These are phyloP conservation scores for Echinochloa phyllopogon DNA, from an alignment of 176 grass and related monocot species.

Conservation along the genomic window DNA sequence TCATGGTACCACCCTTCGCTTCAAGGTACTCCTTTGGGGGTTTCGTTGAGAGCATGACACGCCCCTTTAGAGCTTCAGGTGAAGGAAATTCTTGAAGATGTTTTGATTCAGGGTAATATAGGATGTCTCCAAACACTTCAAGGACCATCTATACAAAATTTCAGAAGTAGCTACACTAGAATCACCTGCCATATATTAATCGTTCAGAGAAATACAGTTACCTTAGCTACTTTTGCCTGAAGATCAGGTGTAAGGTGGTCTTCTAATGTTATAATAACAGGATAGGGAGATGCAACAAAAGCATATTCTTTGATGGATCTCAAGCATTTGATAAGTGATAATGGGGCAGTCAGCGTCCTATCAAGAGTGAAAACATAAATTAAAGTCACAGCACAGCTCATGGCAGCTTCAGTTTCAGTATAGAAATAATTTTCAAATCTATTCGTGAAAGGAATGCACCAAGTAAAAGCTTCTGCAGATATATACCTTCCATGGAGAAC, in stretches of 20 bases:
- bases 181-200: constrained; percentile 34
- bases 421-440: neutral
- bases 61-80: constrained; percentile 75
- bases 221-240: constrained; percentile 95
- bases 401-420: neutral
- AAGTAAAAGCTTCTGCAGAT: constrained; percentile 4
- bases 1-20: constrained; percentile 55
- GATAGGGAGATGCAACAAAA: constrained; percentile 91
- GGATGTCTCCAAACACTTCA: constrained; percentile 83
- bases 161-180: constrained; percentile 55
- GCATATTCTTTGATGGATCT: constrained; percentile 94
- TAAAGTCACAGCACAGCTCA: constrained; percentile 24
- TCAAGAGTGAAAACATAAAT: constrained; percentile 42
- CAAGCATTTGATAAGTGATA: constrained; percentile 87
- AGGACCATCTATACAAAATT: constrained; percentile 83
- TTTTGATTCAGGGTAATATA: constrained; percentile 86
- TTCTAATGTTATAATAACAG: constrained; percentile 98
- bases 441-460: neutral
- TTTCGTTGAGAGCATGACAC: constrained; percentile 90
- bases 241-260: constrained; percentile 93
- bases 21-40: constrained; percentile 92
- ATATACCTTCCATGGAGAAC: constrained; percentile 94
- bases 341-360: constrained; percentile 94
- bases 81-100: constrained; percentile 90
- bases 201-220: constrained; percentile 54